Evolutionary conservation across 2,329 filamentous ascomycete genomes (phyloP).

Genomic region (Colletotrichum graminicola): DNA sequence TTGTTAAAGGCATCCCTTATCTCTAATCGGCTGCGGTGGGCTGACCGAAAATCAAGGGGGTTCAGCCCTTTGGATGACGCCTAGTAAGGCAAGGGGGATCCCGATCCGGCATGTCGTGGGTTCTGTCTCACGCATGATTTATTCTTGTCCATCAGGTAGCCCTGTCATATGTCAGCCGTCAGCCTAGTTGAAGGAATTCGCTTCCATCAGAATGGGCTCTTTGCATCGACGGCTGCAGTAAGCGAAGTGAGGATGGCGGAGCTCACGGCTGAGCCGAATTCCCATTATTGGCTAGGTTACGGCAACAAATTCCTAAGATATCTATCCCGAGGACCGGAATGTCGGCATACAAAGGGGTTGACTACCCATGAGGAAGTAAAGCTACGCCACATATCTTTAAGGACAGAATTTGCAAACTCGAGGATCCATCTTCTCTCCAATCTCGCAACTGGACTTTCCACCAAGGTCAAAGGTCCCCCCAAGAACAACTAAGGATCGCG

Average conservation of each 20-base stretch:
- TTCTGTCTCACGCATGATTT: background rate
- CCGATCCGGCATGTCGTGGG: background rate
- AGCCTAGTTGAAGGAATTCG: background rate
- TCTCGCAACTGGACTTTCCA: too few species aligned
- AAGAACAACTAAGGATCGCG: background rate
- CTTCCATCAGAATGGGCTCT: background rate
- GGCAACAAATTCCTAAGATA: conserved; percentile 14
- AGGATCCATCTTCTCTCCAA: fast-evolving
- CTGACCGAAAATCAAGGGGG: background rate
- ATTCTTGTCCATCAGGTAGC: background rate
- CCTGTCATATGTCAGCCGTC: background rate
- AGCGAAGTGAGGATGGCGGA: conserved; percentile 24
- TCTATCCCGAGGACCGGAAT: background rate
- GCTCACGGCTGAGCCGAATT: conserved; percentile 11
- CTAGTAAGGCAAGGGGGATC: background rate
- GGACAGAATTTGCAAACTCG: too few species aligned
- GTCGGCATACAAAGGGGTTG: background rate
- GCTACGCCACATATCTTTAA: background rate
- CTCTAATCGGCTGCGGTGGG: background rate
- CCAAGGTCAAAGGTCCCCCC: background rate
- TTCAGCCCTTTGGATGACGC: background rate
- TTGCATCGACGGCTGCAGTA: background rate
- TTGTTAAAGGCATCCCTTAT: background rate
- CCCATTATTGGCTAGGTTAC: conserved; percentile 33
- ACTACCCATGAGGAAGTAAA: background rate